Base-by-base conservation (phyloP, 495 filamentous ascomycete genomes). In the Penicillium cataractarum region DNA sequence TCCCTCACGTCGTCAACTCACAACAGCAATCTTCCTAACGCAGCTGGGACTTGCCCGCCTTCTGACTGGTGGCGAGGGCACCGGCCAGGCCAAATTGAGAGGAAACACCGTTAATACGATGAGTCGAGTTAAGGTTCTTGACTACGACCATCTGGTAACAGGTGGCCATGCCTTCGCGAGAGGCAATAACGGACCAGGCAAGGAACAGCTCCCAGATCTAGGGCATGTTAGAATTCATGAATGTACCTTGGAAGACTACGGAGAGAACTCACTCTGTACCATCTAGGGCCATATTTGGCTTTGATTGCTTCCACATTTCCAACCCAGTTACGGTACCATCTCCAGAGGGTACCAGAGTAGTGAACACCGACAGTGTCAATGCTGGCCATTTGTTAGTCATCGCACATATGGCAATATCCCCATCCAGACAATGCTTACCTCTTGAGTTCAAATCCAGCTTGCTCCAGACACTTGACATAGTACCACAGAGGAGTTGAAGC, bases 401-500 rank as follows among this genome's bases (percentile, higher is more conserved):
- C n/a, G n/a, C n/a, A n/a, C n/a, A n/a, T n/a, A n/a, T n/a, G n/a
- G n/a, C n/a, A n/a, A n/a, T n/a, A n/a, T n/a, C n/a, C n/a, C n/a
- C n/a, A 31, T 17, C 13, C 0, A 9, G 48, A 1, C 13, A 32
- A 9, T 1, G 53, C 64, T 69, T 27, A 71, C 69, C 59, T 63
- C 70, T 84, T 84, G 64, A 85, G 53, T 63, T 85, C 82, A 39
- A 89, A 96, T 26, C 92, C 92, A 60, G 90, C 89, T 51, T 81
- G 79, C 75, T 96, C 92, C 32, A 92, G 80, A 60, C 81, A 79
- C 68, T 86, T 80, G 62, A 93, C 74, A 67, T 90, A 86, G 66
- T 80, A 90, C 69, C 87, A 87, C 21, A 96, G 84, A 59, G 92
- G 92, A 49, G 90, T 92, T 19, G 88, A 91, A 8, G 92, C 92